Evolutionary conservation across 371 early-diverging fungal species (phyloP).

Genomic region (Cokeromyces recurvatus): DNA sequence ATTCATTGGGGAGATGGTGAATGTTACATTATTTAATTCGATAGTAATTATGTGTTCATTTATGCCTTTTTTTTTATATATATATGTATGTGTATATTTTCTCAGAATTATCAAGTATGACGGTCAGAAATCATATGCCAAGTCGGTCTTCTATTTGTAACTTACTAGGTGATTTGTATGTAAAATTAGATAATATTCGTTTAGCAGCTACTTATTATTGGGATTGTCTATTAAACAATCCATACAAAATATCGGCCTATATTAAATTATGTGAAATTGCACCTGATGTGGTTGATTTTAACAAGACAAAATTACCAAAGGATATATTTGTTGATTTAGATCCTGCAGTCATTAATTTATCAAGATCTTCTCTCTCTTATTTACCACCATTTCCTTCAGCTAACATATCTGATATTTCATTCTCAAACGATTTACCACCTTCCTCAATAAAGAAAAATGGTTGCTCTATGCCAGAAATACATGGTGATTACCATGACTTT

Average conservation of each 20-base stretch:
- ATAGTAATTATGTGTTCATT: too few species aligned
- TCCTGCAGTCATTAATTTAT: slow-evolving; percentile 1
- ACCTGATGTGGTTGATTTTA: slow-evolving; percentile 21
- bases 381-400: slow-evolving; percentile 8
- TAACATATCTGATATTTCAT: neutral
- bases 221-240: slow-evolving; percentile 20
- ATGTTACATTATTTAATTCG: neutral
- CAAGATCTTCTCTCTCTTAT: neutral
- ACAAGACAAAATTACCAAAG: slow-evolving; percentile 9
- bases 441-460: neutral
- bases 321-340: slow-evolving; percentile 25
- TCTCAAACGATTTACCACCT: neutral
- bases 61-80: too few species aligned
- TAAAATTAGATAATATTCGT: slow-evolving; percentile 29
- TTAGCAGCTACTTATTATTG: slow-evolving; percentile 19
- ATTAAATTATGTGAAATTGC: slow-evolving; percentile 38
- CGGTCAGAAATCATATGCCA: slow-evolving; percentile 26
- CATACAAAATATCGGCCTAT: slow-evolving; percentile 35
- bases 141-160: slow-evolving; percentile 24
- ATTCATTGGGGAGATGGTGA: slow-evolving; percentile 46
- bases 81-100: too few species aligned
- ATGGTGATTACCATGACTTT: slow-evolving; percentile 16
- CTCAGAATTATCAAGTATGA: slow-evolving; percentile 33
- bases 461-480: slow-evolving; percentile 21
- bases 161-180: slow-evolving; percentile 37